Evolutionary conservation across 1,284 basidiomycete genomes (phyloP).

Genomic region (Cystobasidium sp.): DNA sequence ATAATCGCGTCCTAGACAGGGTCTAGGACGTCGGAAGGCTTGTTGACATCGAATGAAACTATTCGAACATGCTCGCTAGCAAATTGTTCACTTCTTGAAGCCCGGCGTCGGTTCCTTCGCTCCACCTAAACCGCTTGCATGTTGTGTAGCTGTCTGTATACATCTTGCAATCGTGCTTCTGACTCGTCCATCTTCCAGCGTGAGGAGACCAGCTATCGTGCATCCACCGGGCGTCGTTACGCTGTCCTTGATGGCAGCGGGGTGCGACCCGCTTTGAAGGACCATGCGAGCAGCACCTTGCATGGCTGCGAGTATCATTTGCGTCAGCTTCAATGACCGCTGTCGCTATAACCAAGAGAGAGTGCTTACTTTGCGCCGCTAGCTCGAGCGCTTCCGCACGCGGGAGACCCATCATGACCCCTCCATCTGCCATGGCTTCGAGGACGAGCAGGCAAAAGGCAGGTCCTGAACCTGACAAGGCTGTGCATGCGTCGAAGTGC

Average conservation of each 20-base stretch:
- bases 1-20: too few species aligned
- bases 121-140: conserved; percentile 74
- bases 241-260: conserved; percentile 94
- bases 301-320: conserved; percentile 65
- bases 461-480: conserved; percentile 92
- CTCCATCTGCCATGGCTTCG: conserved; percentile 98
- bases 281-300: conserved; percentile 98
- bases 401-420: conserved; percentile 99
- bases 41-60: neutral
- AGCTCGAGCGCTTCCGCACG: conserved; percentile 90
- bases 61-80: neutral
- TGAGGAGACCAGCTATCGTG: conserved; percentile 93
- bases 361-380: conserved; percentile 83
- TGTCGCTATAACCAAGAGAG: neutral
- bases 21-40: too few species aligned
- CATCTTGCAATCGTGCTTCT: conserved; percentile 93
- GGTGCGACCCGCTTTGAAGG: conserved; percentile 82
- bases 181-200: conserved; percentile 91
- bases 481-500: conserved; percentile 97
- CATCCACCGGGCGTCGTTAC: conserved; percentile 99
- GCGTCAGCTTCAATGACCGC: too few species aligned
- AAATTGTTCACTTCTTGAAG: neutral
- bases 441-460: conserved; percentile 96
- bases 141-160: conserved; percentile 90
- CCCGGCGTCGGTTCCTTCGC: conserved; percentile 24